Evolutionary conservation across 495 filamentous ascomycete species (phyloP), one percentile per base, ranked within the genome.

Genomic region (Trichoderma reesei): DNA sequence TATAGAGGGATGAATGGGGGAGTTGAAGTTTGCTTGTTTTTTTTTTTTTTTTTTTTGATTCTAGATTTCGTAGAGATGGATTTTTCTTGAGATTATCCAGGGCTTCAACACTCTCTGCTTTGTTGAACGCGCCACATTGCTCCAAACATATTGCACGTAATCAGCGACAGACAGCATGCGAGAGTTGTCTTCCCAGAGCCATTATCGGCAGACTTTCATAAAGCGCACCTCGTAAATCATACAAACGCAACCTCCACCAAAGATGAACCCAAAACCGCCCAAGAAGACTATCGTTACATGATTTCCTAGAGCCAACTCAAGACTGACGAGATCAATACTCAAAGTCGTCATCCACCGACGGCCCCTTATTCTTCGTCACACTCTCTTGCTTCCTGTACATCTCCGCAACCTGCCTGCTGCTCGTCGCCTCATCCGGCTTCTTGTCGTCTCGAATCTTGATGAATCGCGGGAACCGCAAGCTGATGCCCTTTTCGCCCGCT

Each of bases 311-410:
- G 13, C 9, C 11, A 39, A 36, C 11, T 7, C 34, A 9, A 9
- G 26, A 54, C 18, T 8, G 18, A 10, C 26, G 3, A 31, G 33
- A 2, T 67, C 74, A 98, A 78, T 98, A 98, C 78, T 98, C 94
- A 76, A 96, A 98, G 77, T 98, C 91, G 82, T 98, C 95, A 82
- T 98, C 94, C 62, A 92, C 92, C 13, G 86, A 86, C 26, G 88
- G 85, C 2, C 84, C 86, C 75, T 92, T 92, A 63, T 78, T 87
- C 69, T 92, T 81, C 5, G 80, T 75, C 38, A 96, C 90, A 62
- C 86, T 86, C 75, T 96, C 92, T 79, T 98, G 94, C 77, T 89
- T 92, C 66, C 86, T 82, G 79, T 98, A 98, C 92, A 98, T 95
- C 75, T 98, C 94, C 6, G 91, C 92, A 16, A 98, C 87, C 72